Percentiles rank a stretch among this genome's conserved stretches.
phyloP scores from a whole-genome alignment of 2,329 filamentous ascomycete genomes.

The Harringtonia lauricola region DNA sequence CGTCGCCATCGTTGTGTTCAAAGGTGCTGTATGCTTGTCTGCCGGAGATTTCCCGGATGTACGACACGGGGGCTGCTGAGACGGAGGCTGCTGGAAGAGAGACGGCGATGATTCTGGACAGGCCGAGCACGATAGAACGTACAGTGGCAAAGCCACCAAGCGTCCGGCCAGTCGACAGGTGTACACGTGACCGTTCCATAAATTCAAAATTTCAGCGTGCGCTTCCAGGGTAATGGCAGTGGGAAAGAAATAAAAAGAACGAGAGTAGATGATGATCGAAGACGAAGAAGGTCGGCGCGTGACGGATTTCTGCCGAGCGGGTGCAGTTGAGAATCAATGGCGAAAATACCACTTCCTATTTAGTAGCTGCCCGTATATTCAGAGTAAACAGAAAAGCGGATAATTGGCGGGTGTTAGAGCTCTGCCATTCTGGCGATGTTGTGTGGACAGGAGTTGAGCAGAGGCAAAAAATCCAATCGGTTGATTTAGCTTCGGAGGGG shows the following conservation, averaged over 20 bases:
- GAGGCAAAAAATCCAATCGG: too few species aligned
- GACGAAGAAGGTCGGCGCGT: too few species aligned
- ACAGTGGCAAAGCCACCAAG: slow-evolving; percentile 21
- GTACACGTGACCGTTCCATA: not conserved
- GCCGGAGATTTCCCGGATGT: too few species aligned
- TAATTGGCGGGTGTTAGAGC: not conserved
- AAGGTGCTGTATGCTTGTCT: not conserved
- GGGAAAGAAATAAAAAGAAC: too few species aligned
- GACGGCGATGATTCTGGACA: slow-evolving; percentile 39
- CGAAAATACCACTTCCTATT: too few species aligned
- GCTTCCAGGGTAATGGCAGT: too few species aligned
- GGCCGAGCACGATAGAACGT: slow-evolving; percentile 38
- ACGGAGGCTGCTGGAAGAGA: slow-evolving; percentile 30
- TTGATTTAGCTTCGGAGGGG: not conserved
- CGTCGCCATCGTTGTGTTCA: slow-evolving; percentile 27
- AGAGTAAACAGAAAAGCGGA: not conserved
- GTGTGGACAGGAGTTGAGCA: not conserved
- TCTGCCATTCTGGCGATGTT: not conserved
- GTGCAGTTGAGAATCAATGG: too few species aligned
- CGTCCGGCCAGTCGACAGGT: not conserved
- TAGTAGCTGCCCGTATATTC: too few species aligned
- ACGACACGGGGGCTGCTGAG: slow-evolving; percentile 30
- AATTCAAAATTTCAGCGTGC: not conserved
- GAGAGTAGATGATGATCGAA: too few species aligned
- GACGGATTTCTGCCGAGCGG: too few species aligned